Conservation (phyloP, 257 asterid genomes). For the Fraxinus pennsylvanica region DNA sequence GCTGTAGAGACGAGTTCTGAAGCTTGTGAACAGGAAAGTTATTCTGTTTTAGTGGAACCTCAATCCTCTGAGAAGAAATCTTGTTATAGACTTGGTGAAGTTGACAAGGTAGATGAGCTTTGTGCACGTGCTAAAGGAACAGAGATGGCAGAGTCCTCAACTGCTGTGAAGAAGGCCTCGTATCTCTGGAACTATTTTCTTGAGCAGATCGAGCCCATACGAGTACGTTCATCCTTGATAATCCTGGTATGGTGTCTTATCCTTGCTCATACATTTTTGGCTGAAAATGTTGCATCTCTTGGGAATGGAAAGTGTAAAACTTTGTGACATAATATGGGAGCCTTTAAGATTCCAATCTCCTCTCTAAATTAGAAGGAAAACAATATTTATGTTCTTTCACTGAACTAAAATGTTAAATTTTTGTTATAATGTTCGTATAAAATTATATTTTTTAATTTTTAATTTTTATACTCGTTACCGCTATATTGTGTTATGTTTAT, state of each 20-base stretch:
- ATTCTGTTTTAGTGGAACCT: conserved; percentile 33
- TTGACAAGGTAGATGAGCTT: conserved; percentile 31
- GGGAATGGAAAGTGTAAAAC: neutral
- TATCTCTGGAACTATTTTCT: conserved; percentile 82
- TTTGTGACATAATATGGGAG: neutral
- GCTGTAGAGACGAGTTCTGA: conserved; percentile 59
- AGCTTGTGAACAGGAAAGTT: conserved; percentile 39
- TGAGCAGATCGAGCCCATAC: conserved; percentile 81
- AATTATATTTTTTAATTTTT: no score
- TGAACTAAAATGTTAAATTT: neutral
- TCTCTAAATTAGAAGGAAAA: neutral
- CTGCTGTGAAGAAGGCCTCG: conserved; percentile 51
- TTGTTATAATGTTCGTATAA: no score
- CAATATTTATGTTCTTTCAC: neutral
- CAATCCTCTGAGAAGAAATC: conserved; percentile 31
- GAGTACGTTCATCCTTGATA: conserved; percentile 68
- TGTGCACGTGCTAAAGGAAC: conserved; percentile 32
- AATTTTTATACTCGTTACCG: no score
- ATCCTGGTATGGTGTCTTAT: conserved; percentile 68
- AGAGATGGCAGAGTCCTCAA: conserved; percentile 33
- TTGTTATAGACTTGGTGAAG: conserved; percentile 27
- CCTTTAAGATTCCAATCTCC: neutral
- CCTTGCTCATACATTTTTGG: conserved; percentile 9
- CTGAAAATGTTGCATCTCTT: neutral
- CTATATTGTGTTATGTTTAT: no score